These are phyloP conservation scores for Solanum raphanifolium DNA, from an alignment of 257 asterid species.

Conservation along the genomic window DNA sequence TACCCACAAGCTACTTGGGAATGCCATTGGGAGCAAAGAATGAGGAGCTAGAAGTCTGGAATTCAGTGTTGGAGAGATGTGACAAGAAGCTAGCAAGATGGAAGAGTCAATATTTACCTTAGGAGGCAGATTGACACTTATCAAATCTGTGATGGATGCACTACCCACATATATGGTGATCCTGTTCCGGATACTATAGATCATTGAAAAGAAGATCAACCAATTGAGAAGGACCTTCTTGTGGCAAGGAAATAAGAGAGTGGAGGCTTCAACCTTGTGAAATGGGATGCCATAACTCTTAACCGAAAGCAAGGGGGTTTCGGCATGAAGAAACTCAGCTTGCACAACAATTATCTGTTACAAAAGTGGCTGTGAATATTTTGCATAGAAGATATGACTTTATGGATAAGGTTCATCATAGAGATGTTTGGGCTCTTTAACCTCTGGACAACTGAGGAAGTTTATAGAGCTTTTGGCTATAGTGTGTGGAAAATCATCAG, in stretches of 20 bases:
- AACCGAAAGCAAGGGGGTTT: neutral
- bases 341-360: neutral
- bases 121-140: neutral
- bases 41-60: neutral
- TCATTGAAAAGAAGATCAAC: neutral
- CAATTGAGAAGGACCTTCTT: neutral
- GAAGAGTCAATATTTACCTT: neutral
- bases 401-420: neutral
- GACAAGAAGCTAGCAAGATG: neutral
- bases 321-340: neutral
- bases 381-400: neutral
- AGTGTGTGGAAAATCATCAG: neutral
- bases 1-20: neutral
- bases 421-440: neutral
- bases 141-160: neutral
- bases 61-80: neutral
- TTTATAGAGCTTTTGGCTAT: neutral
- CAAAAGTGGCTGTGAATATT: neutral
- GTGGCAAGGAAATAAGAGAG: neutral
- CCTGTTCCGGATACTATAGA: neutral
- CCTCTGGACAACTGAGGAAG: neutral
- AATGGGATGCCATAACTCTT: neutral
- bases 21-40: neutral
- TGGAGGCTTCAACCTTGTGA: neutral
- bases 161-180: neutral